Base-by-base conservation (phyloP, 2,329 filamentous ascomycete genomes). In the Geosmithia morbida region DNA sequence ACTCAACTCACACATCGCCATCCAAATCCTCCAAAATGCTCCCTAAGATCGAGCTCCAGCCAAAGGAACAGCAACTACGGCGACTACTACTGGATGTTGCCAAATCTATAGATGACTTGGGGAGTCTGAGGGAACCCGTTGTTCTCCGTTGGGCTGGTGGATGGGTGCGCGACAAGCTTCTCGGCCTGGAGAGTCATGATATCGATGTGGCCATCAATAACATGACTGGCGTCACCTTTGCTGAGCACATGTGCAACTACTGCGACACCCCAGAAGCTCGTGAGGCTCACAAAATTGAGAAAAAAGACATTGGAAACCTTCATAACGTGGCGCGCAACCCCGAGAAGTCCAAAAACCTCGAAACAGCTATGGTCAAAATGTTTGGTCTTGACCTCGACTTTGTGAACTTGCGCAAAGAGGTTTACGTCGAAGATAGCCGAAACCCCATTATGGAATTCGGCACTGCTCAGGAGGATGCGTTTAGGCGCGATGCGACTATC, bases 401-500 rank as follows among this genome's bases (percentile, higher is more conserved):
- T 58, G 92, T 98, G 55, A 98, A 97, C 60, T 69, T 97, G 44
- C 77, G 90, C 43, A 94, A 88, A 59, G 92, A 97, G 66, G 89
- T 83, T 1, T 97, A 97, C 56, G 76, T 81, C 1, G 82, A 87
- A n/a, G 80, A 92, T 50, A 94, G 86, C 58, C 79, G 92, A 37
- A 95, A 94, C 56, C 90, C 90, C 1, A 75, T 87, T 55, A 85
- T 97, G 74, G 88, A 95, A 60, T 96, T 96, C 62, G 92, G 90
- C 5, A 95, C 87, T 0, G 83, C 90, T 1, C 75, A 85, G 59
- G 88, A 98, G 62, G 90, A 98, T 64, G 90, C 90, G 2, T 61
- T 88, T 54, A 81, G 90, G 19, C 80, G 90, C 44, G 90, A 98
- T 68, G 89, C 90, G 19, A 96, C 88, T 0, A 81, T 97, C 51